These are phyloP conservation scores for Monilinia polystroma DNA, from an alignment of 2,329 filamentous ascomycete genomes.

Conservation along the genomic window DNA sequence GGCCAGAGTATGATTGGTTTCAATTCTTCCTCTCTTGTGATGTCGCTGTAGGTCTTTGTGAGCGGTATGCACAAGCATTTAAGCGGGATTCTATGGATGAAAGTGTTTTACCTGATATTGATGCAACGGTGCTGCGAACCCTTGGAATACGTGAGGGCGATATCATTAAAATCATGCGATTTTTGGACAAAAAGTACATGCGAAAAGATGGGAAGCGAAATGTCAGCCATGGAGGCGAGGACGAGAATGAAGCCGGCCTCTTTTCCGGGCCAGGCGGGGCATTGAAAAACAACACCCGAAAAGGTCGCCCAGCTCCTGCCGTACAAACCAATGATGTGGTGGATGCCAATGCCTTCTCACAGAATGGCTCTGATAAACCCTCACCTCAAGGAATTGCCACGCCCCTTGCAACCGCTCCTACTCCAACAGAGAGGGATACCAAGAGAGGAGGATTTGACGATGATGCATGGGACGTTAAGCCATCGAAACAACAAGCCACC, in stretches of 20 bases:
- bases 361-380: slow-evolving; percentile 44
- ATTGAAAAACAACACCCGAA: slow-evolving; percentile 90
- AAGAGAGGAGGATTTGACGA: slow-evolving; percentile 76
- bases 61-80: slow-evolving; percentile 90
- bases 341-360: slow-evolving; percentile 80
- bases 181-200: slow-evolving; percentile 75
- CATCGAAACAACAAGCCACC: slow-evolving; percentile 54
- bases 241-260: slow-evolving; percentile 62
- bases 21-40: slow-evolving; percentile 95
- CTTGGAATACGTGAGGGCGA: slow-evolving; percentile 95
- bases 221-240: slow-evolving; percentile 54
- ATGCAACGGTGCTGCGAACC: slow-evolving; percentile 76
- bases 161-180: slow-evolving; percentile 92
- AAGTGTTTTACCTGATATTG: slow-evolving; percentile 85
- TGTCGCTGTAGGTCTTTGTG: slow-evolving; percentile 87
- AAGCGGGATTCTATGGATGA: slow-evolving; percentile 93
- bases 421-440: slow-evolving; percentile 50
- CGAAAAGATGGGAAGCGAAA: slow-evolving; percentile 59
- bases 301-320: slow-evolving; percentile 83
- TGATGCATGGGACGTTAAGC: slow-evolving; percentile 96
- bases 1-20: slow-evolving; percentile 93
- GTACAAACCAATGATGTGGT: slow-evolving; percentile 82
- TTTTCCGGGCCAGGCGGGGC: slow-evolving; percentile 93
- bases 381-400: slow-evolving; percentile 48
- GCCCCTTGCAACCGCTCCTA: slow-evolving; percentile 44